Conservation (phyloP, 139 green algal species). For the Chlorella sp. region DNA sequence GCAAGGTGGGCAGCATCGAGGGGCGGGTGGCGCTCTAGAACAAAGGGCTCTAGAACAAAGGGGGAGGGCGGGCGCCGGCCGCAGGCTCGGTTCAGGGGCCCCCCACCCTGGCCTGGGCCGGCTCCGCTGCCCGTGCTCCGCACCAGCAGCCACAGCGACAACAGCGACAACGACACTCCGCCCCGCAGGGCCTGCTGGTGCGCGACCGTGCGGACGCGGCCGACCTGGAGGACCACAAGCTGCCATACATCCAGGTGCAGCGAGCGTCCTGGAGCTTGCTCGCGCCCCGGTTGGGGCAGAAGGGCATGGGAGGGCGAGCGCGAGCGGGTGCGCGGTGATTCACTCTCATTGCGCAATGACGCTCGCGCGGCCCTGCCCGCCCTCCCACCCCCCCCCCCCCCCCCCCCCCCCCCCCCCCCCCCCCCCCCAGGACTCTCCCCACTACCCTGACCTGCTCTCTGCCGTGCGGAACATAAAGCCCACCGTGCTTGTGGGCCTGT, state of each 20-base stretch:
- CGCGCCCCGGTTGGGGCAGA: too few species aligned
- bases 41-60: not conserved
- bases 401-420: too few species aligned
- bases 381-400: too few species aligned
- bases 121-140: not conserved
- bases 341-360: too few species aligned
- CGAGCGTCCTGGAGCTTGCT: too few species aligned
- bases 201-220: conserved; percentile 66
- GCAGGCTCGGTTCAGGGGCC: not conserved
- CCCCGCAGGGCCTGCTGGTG: conserved; percentile 65
- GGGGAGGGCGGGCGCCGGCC: not conserved
- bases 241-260: conserved; percentile 68
- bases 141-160: not conserved
- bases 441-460: conserved; percentile 52
- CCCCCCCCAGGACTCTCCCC: conserved; percentile 17
- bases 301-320: too few species aligned
- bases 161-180: not conserved
- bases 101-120: not conserved
- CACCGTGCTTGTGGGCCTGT: conserved; percentile 75
- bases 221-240: conserved; percentile 75
- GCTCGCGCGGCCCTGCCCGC: too few species aligned
- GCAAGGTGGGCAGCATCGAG: conserved; percentile 8
- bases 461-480: conserved; percentile 77
- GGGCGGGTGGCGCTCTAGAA: not conserved
- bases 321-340: too few species aligned